phyloP scores from a whole-genome alignment of 1,284 basidiomycete genomes.

The Trichosporon sp. region DNA sequence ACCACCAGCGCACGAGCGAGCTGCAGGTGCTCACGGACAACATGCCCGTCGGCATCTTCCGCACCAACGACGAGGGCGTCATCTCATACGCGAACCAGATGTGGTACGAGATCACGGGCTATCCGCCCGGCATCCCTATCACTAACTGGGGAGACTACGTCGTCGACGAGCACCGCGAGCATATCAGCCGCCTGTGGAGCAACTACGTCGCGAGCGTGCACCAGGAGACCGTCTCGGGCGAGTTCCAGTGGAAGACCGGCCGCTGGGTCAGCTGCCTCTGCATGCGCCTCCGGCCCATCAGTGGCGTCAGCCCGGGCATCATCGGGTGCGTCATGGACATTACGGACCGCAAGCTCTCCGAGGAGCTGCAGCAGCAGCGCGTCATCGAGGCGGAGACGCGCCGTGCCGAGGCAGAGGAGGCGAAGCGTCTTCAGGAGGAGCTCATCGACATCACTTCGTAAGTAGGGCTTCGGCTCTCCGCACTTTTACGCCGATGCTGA shows the following conservation, averaged over 20 bases:
- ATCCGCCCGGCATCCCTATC: slow-evolving; percentile 17
- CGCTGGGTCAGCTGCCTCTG: slow-evolving; percentile 29
- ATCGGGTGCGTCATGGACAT: slow-evolving; percentile 27
- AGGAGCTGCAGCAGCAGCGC: slow-evolving; percentile 34
- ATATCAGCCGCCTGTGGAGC: slow-evolving; percentile 24
- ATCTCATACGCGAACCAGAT: slow-evolving; percentile 31
- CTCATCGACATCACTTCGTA: slow-evolving; percentile 45
- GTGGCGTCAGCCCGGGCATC: slow-evolving; percentile 22
- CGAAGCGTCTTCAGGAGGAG: slow-evolving; percentile 41
- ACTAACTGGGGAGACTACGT: slow-evolving; percentile 29
- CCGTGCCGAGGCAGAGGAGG: slow-evolving; percentile 40
- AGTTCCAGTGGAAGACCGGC: slow-evolving; percentile 36
- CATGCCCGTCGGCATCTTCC: slow-evolving; percentile 36
- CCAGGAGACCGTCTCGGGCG: slow-evolving; percentile 9
- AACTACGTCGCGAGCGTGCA: slow-evolving; percentile 14
- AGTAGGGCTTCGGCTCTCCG: background rate
- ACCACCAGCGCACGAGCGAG: slow-evolving; percentile 39
- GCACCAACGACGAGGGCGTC: slow-evolving; percentile 26
- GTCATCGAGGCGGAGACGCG: slow-evolving; percentile 39
- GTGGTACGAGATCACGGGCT: slow-evolving; percentile 34
- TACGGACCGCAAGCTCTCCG: slow-evolving; percentile 40
- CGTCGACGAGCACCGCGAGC: slow-evolving; percentile 14
- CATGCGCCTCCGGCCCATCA: slow-evolving; percentile 36
- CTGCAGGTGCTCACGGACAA: slow-evolving; percentile 36
- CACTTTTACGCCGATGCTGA: background rate